These are phyloP conservation scores for Nelumbo lutea DNA, from an alignment of 164 flowering plant genomes.

Conservation along the genomic window DNA sequence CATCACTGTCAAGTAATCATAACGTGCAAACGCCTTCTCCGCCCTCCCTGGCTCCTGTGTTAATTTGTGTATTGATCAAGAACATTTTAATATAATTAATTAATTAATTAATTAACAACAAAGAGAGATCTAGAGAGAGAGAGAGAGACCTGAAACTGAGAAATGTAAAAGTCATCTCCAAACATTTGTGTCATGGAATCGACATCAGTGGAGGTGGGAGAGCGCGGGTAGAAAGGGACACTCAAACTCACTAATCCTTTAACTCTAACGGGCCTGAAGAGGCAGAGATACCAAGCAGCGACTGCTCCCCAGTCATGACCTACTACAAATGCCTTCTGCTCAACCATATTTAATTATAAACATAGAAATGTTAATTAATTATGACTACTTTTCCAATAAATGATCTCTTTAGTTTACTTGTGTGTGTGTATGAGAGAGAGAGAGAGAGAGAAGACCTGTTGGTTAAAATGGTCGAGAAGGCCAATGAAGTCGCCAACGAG, in stretches of 20 bases:
- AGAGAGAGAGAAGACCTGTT: not conserved
- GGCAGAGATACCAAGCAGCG: conserved; percentile 39
- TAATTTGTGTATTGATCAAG: too few relatives aligned
- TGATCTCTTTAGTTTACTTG: not conserved
- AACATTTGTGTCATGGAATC: conserved; percentile 14
- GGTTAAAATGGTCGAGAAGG: conserved; percentile 10
- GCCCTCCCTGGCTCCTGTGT: conserved; percentile 49
- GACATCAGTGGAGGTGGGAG: conserved; percentile 7
- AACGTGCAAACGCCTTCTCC: conserved; percentile 43
- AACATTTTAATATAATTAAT: too few relatives aligned
- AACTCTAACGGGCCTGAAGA: conserved; percentile 50
- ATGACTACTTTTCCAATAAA: not conserved
- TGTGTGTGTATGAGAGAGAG: not conserved
- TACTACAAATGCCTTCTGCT: conserved; percentile 43
- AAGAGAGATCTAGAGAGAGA: not conserved
- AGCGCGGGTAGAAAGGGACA: conserved; percentile 29
- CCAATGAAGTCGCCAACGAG: conserved; percentile 16
- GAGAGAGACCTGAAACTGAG: conserved; percentile 45
- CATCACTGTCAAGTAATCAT: conserved; percentile 35
- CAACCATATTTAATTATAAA: too few relatives aligned
- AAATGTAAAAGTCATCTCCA: conserved; percentile 40
- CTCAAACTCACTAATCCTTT: conserved; percentile 32
- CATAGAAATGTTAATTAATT: too few relatives aligned
- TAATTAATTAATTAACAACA: too few relatives aligned
- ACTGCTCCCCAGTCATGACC: conserved; percentile 57